Conservation (phyloP, 192 early-diverging fungal genomes). For the Coemansia sp. region DNA sequence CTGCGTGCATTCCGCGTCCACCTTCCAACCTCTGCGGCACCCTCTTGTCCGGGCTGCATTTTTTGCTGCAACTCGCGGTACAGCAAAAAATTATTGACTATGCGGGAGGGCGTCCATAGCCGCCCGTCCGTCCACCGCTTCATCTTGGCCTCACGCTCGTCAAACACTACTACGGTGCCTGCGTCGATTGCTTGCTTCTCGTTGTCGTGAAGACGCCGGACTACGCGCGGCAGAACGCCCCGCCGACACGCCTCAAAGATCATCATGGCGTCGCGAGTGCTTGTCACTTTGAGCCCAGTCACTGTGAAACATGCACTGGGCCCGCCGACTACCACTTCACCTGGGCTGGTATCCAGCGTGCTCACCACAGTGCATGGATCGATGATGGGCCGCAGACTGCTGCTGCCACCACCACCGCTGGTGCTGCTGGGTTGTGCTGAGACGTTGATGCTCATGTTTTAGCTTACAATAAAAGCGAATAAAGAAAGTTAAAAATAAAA, state of each 20-base stretch:
- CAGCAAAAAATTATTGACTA: constrained; percentile 75
- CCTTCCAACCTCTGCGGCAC: constrained; percentile 15
- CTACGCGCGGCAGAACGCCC: constrained; percentile 64
- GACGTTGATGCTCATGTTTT: not conserved
- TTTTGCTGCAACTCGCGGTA: constrained; percentile 71
- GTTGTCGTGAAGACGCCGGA: constrained; percentile 67
- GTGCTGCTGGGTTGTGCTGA: not conserved
- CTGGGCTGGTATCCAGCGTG: constrained; percentile 13
- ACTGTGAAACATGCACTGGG: constrained; percentile 32
- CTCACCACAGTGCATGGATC: constrained; percentile 12
- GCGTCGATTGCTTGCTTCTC: constrained; percentile 69
- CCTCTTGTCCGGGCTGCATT: constrained; percentile 53
- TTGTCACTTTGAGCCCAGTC: constrained; percentile 27
- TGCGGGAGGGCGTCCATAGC: constrained; percentile 79
- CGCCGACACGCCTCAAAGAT: constrained; percentile 76
- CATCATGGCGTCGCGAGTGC: constrained; percentile 70
- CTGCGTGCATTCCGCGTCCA: not conserved
- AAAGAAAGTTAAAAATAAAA: not conserved
- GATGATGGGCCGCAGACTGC: not conserved
- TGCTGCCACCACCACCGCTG: not conserved
- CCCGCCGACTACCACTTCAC: constrained; percentile 41
- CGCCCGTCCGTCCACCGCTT: constrained; percentile 87
- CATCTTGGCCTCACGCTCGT: constrained; percentile 78
- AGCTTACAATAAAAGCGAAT: not conserved
- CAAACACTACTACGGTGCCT: constrained; percentile 83